Evolutionary conservation across 148 eudicot genomes (phyloP), one percentile per base, ranked within the genome.

Genomic region (Amaranthus cruentus): DNA sequence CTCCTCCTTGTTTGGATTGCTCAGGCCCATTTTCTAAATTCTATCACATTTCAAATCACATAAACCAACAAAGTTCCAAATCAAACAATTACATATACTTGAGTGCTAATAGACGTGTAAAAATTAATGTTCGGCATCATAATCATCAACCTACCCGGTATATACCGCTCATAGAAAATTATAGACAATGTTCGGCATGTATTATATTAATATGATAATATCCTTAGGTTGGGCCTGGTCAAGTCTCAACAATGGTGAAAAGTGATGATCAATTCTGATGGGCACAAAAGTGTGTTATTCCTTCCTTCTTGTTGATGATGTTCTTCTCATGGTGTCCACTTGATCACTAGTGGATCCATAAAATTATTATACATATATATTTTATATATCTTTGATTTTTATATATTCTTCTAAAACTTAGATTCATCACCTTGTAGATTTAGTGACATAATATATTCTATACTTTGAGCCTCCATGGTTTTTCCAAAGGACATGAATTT

Each of bases 281-380:
- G 28, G 38, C 9, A 62, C 62, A 56, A 70, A 53, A 43, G 52
- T 70, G 49, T 7, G 62, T 52, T 53, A 38, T 62, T 73, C 60
- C 51, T 62, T 53, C 28, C 69, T 55, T 72, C 68, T 52, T 6
- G 14, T 38, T 62, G 52, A 14, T 18, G 61, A 28, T 28, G 38
- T 28, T 28, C 38, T 63, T 58, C 58, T 63, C 69, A 73, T 51
- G 18, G 44, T 63, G 76, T 55, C 76, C 76, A 73, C 76, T 60
- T 62, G 58, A 61, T 18, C 4, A 14, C 3, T 15, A 66, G 11
- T 15, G 54, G 7, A 71, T 57, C 73, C 47, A 46, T 6, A 55
- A 3, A 47, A 8, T 7, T 2, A 60, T 21, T 60, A 8, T 4
- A 60, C 5, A 18, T 60, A 28, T 28, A 28, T 28, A 28, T 28